Conservation (phyloP, 2,329 filamentous ascomycete genomes). For the Podosphaera fusca region DNA sequence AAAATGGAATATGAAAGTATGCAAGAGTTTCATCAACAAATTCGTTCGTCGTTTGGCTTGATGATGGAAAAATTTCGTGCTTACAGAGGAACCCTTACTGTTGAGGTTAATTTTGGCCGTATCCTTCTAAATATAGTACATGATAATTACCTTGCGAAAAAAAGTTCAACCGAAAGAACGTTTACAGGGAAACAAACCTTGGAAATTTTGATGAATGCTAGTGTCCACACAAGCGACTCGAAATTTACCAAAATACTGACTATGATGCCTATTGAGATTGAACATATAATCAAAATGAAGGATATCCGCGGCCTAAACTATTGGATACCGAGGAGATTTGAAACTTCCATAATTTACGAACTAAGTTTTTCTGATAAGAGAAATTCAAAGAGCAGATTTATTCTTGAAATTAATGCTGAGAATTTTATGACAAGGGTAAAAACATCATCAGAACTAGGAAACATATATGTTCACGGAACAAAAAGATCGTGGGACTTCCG, state of each 20-base stretch:
- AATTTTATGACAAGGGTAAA: slow-evolving; percentile 8
- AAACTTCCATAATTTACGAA: slow-evolving; percentile 11
- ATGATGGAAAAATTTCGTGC: slow-evolving; percentile 9
- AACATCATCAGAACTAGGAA: slow-evolving; percentile 5
- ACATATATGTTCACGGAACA: slow-evolving; percentile 13
- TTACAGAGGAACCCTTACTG: slow-evolving; percentile 9
- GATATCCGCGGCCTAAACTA: slow-evolving; percentile 5
- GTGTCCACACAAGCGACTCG: slow-evolving; percentile 1
- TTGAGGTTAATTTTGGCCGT: slow-evolving; percentile 13
- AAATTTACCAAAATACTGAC: slow-evolving; percentile 14
- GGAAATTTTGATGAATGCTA: background rate
- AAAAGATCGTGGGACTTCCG: slow-evolving; percentile 14
- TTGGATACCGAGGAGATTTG: slow-evolving; percentile 7
- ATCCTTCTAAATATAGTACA: slow-evolving; percentile 8
- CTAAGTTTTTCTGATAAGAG: slow-evolving; percentile 9
- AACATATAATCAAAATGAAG: slow-evolving; percentile 9
- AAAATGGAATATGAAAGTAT: background rate
- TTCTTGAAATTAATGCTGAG: slow-evolving; percentile 14
- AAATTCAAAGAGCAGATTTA: slow-evolving; percentile 4
- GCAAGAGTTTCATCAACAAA: slow-evolving; percentile 7
- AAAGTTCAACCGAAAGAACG: slow-evolving; percentile 1
- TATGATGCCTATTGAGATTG: slow-evolving; percentile 8
- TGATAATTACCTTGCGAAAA: slow-evolving; percentile 3
- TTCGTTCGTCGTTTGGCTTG: slow-evolving; percentile 6
- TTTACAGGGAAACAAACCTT: background rate